A percentile compares a stretch with the other conserved stretches of the same genome.
Evolutionary conservation across 257 asterid genomes (phyloP).

Genomic region (Eustoma russellianum): DNA sequence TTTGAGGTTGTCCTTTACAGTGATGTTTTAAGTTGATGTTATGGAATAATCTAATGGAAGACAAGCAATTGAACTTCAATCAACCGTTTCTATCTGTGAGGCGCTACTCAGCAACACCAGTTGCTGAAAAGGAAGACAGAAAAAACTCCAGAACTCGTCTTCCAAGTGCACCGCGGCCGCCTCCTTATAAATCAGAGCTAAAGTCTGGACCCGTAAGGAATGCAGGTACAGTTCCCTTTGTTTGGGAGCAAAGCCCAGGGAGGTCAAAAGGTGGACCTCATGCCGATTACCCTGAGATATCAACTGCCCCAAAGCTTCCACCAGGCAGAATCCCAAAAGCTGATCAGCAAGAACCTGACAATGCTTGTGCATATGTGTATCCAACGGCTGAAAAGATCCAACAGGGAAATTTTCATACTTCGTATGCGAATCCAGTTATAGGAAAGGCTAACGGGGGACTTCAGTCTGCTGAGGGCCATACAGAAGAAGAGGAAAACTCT

Average conservation of each 20-base stretch:
- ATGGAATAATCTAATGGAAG: conserved; percentile 43
- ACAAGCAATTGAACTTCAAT: conserved; percentile 50
- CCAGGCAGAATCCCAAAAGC: conserved; percentile 40
- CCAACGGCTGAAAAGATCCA: conserved; percentile 11
- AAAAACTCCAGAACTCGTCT: conserved; percentile 12
- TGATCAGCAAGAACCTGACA: conserved; percentile 21
- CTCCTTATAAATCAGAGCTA: conserved; percentile 46
- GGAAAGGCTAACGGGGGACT: conserved; percentile 12
- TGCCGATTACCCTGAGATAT: conserved; percentile 4
- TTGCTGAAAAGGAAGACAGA: conserved; percentile 21
- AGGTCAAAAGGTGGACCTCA: conserved; percentile 40
- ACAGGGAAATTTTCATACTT: conserved; percentile 2
- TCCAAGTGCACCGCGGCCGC: conserved; percentile 30
- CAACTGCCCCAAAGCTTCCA: too few species aligned
- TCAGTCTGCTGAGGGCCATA: conserved; percentile 18
- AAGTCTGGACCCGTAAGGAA: conserved; percentile 69
- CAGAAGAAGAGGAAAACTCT: conserved; percentile 23
- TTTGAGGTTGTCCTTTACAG: conserved; percentile 14
- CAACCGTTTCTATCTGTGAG: conserved; percentile 69
- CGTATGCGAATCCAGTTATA: conserved; percentile 6
- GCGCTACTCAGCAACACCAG: conserved; percentile 21
- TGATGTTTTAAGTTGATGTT: conserved; percentile 26
- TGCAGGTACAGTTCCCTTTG: conserved; percentile 66
- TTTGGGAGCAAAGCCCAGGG: conserved; percentile 79
- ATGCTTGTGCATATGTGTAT: conserved; percentile 10